Evolutionary conservation across 208 protist genomes (phyloP).

Genomic region (Leishmania turanica): DNA sequence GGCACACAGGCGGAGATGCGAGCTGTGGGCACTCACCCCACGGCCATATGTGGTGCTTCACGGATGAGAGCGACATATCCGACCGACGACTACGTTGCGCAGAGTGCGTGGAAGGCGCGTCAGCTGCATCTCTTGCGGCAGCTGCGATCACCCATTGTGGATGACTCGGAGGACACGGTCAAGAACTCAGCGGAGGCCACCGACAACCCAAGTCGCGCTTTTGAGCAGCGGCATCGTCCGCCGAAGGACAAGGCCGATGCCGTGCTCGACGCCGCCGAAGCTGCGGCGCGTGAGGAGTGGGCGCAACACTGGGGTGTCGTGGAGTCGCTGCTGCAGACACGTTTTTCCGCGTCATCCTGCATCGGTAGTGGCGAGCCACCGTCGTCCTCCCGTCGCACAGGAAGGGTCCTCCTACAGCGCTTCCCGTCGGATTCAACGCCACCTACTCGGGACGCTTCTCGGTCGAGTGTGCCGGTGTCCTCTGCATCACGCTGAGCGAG

Average conservation of each 20-base stretch:
- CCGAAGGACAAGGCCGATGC: constrained; percentile 2
- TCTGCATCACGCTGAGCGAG: not conserved
- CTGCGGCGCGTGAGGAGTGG: constrained; percentile 32
- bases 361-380: constrained; percentile 9
- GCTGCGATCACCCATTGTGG: constrained; percentile 23
- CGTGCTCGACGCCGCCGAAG: constrained; percentile 24
- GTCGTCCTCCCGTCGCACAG: not conserved
- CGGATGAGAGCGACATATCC: constrained; percentile 18
- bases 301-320: constrained; percentile 75
- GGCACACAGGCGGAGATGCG: constrained; percentile 3
- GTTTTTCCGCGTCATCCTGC: constrained; percentile 28
- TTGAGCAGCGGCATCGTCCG: not conserved
- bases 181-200: not conserved
- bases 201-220: not conserved
- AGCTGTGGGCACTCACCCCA: not conserved
- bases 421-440: not conserved
- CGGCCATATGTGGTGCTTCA: not conserved
- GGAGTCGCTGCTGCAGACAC: constrained; percentile 64
- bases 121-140: constrained; percentile 51
- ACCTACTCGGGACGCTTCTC: constrained; percentile 1
- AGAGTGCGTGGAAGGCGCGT: constrained; percentile 63
- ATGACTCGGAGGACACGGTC: not conserved
- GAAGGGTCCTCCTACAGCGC: not conserved
- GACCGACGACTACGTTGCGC: constrained; percentile 56
- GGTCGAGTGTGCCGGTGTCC: not conserved